Evolutionary conservation across 2,329 filamentous ascomycete species (phyloP), one percentile per base, ranked within the genome.

Genomic region (Aspergillus sojae): DNA sequence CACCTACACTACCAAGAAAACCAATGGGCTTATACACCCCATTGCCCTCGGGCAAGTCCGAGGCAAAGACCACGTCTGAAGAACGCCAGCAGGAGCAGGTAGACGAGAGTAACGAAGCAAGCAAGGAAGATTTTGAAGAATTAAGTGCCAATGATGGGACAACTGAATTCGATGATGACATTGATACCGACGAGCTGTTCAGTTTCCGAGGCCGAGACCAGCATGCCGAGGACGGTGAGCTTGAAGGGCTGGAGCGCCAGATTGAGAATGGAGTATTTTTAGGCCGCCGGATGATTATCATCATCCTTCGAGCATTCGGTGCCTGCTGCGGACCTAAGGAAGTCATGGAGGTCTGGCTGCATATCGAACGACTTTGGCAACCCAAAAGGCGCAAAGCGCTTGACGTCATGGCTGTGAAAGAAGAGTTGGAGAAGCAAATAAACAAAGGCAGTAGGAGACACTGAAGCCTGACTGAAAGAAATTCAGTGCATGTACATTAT

Each of bases 231-330:
- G 21, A 56, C 3, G 63, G 65, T 26, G 61, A 63, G 14, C 41
- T 68, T 34, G 68, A 73, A 26, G 65, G 71, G 4, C 58, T 75
- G 14, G 72, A 75, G 30, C 70, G 66, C 41, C 73, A 72, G 52
- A 70, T 79, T 21, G 75, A 79, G 41, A 79, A 80, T 61, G 75
- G 75, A 4, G 73, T 80, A 14, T 80, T 80, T 57, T 66, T 81
- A 10, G 78, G 79, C n/a, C 77, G 77, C 28, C 74, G 73, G 53
- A 75, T 80, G 67, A 74, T 79, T 30, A 72, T 78, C 48, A 67
- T 72, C 21, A 78, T 79, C 54, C 65, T 81, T 32, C 76, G 75
- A 46, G 79, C 79, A 5, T 80, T 80, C 67, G 75, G 75, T 46
- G 65, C 71, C 30, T 79, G 77, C 60, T 77, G 74, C 59, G 74